phyloP scores from a whole-genome alignment of 345 rosid genomes.

The Dipteronia sinensis region DNA sequence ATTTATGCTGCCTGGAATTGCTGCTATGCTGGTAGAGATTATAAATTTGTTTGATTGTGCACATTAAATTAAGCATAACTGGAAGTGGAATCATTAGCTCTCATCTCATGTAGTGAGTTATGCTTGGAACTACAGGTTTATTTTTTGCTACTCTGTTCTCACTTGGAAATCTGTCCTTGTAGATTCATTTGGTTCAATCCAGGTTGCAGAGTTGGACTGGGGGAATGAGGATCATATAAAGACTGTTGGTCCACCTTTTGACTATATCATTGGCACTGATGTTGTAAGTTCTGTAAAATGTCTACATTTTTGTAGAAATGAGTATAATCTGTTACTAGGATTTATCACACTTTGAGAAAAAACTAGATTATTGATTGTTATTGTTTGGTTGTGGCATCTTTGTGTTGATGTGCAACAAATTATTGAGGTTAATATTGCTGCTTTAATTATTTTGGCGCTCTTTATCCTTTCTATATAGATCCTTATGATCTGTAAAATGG shows the following conservation, averaged over 20 bases:
- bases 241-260: constrained; percentile 83
- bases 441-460: neutral
- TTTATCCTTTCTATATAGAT: neutral
- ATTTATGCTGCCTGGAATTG: neutral
- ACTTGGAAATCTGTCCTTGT: constrained; percentile 24
- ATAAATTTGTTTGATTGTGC: neutral
- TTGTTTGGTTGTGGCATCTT: constrained; percentile 3
- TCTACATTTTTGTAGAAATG: neutral
- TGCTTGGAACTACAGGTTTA: neutral
- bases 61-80: neutral
- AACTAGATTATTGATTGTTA: neutral
- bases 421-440: neutral
- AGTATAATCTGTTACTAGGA: neutral
- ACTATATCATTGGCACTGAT: constrained; percentile 90
- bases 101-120: constrained; percentile 11
- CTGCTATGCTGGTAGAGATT: neutral
- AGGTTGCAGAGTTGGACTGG: constrained; percentile 87
- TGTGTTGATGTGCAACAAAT: neutral
- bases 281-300: constrained; percentile 58
- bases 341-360: neutral
- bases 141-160: neutral
- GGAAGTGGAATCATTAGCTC: neutral
- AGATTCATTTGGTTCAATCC: constrained; percentile 88
- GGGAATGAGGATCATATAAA: constrained; percentile 74
- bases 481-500: constrained; percentile 1